These are phyloP conservation scores for Hymenoscyphus fraxineus DNA, from an alignment of 2,329 filamentous ascomycete species.

Conservation along the genomic window DNA sequence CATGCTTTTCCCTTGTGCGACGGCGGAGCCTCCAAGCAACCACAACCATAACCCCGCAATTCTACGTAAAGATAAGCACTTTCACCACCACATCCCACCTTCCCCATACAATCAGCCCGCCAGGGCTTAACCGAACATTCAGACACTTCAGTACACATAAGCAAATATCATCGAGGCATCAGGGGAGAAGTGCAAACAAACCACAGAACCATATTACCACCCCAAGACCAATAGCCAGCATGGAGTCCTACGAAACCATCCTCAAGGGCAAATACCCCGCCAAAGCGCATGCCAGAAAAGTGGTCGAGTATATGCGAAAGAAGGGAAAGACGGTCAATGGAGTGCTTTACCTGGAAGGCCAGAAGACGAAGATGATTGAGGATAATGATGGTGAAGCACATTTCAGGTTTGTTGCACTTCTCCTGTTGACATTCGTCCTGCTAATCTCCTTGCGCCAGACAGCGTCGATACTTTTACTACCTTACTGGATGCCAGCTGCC, in stretches of 20 bases:
- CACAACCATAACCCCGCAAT: constrained; percentile 8
- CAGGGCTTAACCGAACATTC: background rate
- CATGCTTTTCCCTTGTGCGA: background rate
- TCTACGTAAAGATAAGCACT: constrained; percentile 9
- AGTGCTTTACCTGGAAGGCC: constrained; percentile 83
- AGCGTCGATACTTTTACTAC: constrained; percentile 93
- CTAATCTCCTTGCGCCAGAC: constrained; percentile 40
- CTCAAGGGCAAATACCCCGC: constrained; percentile 70
- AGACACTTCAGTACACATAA: background rate
- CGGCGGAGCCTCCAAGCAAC: background rate
- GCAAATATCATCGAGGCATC: background rate
- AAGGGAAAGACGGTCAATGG: constrained; percentile 64
- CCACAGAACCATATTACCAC: background rate
- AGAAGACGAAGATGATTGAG: constrained; percentile 76
- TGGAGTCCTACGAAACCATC: constrained; percentile 36
- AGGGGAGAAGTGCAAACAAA: background rate
- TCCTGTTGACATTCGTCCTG: background rate
- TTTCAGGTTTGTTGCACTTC: constrained; percentile 57
- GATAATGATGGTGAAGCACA: constrained; percentile 82
- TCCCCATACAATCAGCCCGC: constrained; percentile 9
- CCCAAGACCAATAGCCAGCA: constrained; percentile 12
- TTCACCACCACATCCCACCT: constrained; percentile 13
- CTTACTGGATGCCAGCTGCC: constrained; percentile 78
- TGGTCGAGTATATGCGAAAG: constrained; percentile 72
- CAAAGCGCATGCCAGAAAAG: constrained; percentile 79